These are phyloP conservation scores for Cercospora zeae-maydis DNA, from an alignment of 2,329 filamentous ascomycete genomes.

Conservation along the genomic window DNA sequence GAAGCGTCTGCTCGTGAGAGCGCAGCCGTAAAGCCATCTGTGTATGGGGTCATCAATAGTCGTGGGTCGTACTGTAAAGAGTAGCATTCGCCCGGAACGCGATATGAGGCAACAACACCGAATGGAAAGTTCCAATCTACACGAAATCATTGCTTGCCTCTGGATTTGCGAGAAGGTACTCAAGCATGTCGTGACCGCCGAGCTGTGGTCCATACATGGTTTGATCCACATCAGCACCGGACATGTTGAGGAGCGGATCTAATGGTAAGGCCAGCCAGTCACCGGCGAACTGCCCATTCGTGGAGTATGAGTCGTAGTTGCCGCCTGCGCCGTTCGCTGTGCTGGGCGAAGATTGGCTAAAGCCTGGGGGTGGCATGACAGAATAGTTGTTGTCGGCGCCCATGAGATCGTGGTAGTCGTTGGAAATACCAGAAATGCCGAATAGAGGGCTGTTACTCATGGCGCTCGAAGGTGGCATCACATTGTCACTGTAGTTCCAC, in stretches of 20 bases:
- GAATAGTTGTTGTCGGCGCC: conserved; percentile 40
- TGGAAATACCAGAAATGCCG: conserved; percentile 44
- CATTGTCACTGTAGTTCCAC: conserved; percentile 26
- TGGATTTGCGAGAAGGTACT: conserved; percentile 40
- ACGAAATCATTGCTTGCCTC: neutral
- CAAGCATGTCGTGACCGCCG: conserved; percentile 52
- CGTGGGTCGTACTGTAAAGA: neutral
- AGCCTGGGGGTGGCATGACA: conserved; percentile 49
- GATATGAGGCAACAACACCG: neutral
- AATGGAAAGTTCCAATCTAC: neutral
- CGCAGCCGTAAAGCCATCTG: neutral
- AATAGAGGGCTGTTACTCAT: conserved; percentile 25
- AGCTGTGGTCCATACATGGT: conserved; percentile 62
- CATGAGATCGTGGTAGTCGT: conserved; percentile 44
- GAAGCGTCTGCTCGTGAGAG: conserved; percentile 3
- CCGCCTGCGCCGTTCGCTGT: conserved; percentile 25
- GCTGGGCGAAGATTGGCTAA: conserved; percentile 35
- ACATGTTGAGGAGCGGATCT: conserved; percentile 57
- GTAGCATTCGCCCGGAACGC: neutral
- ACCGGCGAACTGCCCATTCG: conserved; percentile 36
- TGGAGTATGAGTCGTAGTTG: conserved; percentile 22
- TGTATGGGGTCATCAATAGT: neutral
- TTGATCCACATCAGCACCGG: conserved; percentile 55
- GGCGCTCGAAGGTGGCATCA: conserved; percentile 10
- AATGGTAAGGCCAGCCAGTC: conserved; percentile 62